phyloP scores from a whole-genome alignment of 352 stramenopile species.

The Globisporangium paroecandrum region DNA sequence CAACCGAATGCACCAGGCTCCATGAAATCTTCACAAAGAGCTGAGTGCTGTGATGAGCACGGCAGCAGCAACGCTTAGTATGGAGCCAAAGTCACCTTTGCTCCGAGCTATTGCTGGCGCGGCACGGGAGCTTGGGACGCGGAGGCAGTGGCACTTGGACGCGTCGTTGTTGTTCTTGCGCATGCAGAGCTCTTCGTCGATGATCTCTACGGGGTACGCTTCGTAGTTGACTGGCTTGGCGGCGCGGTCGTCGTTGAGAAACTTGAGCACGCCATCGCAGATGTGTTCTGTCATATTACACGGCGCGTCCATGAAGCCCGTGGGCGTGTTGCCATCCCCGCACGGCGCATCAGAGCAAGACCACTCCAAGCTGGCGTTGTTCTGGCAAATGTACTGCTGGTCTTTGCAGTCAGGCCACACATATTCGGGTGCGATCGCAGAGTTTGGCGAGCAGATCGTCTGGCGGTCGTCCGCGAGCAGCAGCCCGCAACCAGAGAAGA shows the following conservation, averaged over 20 bases:
- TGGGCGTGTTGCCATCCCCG: not conserved
- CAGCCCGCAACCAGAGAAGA: not conserved
- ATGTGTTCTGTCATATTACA: not conserved
- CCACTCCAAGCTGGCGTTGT: not conserved
- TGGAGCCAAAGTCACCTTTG: not conserved
- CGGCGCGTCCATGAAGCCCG: not conserved
- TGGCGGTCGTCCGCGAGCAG: not conserved
- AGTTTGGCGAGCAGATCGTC: not conserved
- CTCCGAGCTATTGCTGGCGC: not conserved
- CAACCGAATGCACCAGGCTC: not conserved
- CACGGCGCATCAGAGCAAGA: not conserved
- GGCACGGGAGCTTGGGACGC: not conserved
- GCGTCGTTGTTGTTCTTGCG: not conserved
- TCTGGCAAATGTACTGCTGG: not conserved
- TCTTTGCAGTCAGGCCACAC: not conserved
- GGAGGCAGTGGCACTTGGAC: not conserved
- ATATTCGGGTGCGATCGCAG: not conserved
- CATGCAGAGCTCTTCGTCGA: not conserved
- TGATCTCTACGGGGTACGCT: not conserved
- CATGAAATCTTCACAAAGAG: not conserved
- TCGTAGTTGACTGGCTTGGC: slow-evolving; percentile 1
- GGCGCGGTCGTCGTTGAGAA: not conserved
- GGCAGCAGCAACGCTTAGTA: not conserved
- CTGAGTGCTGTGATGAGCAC: not conserved
- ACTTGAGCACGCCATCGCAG: not conserved